Base-by-base conservation (phyloP, 441 rosid genomes). In the Manihot esculenta region DNA sequence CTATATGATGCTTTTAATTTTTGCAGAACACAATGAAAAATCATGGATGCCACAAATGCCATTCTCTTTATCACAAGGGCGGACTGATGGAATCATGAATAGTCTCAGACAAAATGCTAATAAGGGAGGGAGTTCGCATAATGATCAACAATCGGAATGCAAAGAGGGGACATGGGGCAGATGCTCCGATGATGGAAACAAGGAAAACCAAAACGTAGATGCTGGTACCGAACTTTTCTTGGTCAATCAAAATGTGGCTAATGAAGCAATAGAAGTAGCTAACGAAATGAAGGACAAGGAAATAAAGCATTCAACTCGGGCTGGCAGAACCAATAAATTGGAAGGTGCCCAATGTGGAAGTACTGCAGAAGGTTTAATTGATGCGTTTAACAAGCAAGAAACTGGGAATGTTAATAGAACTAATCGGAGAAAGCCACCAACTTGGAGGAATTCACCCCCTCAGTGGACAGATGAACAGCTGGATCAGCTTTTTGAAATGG, bases 381-480 rank as follows among this genome's bases (percentile, higher is more conserved):
- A 76, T 41, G n/a, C 26, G 23, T 30, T 50, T 2, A 30, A 63
- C 15, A 23, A 67, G 35, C 64, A 62, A 42, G 79, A 69, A 61
- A 75, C 30, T 42, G 41, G 23, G 58, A 57, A 18, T n/a, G 35
- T 10, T 11, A 26, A 24, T n/a, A 74, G 66, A 62, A 51, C 13
- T 15, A 57, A 70, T 53, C 62, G 73, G 71, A 68, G 70, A 54
- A 78, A 72, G 67, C 60, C 60, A 50, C 57, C 64, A 17, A 53
- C 44, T 57, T 72, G 86, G 3, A 77, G 64, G 63, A 72, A 78
- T 72, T 61, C 81, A 51, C 77, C 80, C 42, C 92, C 86, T 14
- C 85, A 84, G 65, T 93, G 98, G 97, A 93, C 98, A 0, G 95
- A 93, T 55, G 95, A 93, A 72, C 98, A 93, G 70, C 82, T 93